A percentile compares a stretch with the other conserved stretches of the same genome.
Conservation (phyloP, 129 eudicot genomes). For the Chrysanthemum lavandulifolium region DNA sequence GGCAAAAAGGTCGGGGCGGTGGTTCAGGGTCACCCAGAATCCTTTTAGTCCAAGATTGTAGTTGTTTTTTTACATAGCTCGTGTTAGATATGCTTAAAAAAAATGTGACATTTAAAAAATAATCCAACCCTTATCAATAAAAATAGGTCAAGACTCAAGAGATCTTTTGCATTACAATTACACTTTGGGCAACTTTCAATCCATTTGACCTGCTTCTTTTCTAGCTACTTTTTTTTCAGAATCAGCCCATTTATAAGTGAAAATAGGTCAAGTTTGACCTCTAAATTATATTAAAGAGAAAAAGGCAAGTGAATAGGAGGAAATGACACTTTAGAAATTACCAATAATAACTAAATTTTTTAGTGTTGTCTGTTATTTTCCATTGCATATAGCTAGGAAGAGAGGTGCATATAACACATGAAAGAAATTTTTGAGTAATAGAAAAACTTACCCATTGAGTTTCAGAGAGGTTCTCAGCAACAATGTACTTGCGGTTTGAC, state of each 20-base stretch:
- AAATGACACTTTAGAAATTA: not conserved
- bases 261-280: not conserved
- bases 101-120: not conserved
- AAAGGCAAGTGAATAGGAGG: not conserved
- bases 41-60: not conserved
- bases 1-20: not conserved
- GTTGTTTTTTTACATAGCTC: not conserved
- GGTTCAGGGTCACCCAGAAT: not conserved
- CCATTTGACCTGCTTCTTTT: not conserved
- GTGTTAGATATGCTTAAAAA: not conserved
- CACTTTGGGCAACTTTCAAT: not conserved
- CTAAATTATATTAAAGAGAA: not conserved
- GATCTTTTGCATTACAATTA: not conserved
- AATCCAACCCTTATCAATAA: not conserved
- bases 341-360: not conserved
- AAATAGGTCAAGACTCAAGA: not conserved
- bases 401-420: not conserved
- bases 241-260: not conserved
- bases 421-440: not conserved
- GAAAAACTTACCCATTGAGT: constrained; percentile 47
- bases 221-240: not conserved
- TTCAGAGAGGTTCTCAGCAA: constrained; percentile 57
- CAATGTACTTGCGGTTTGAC: constrained; percentile 51
- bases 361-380: not conserved
- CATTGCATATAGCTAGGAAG: not conserved